A percentile compares a stretch with the other conserved stretches of the same genome.
phyloP scores from a whole-genome alignment of 164 flowering plant genomes.

The Taxillus chinensis region DNA sequence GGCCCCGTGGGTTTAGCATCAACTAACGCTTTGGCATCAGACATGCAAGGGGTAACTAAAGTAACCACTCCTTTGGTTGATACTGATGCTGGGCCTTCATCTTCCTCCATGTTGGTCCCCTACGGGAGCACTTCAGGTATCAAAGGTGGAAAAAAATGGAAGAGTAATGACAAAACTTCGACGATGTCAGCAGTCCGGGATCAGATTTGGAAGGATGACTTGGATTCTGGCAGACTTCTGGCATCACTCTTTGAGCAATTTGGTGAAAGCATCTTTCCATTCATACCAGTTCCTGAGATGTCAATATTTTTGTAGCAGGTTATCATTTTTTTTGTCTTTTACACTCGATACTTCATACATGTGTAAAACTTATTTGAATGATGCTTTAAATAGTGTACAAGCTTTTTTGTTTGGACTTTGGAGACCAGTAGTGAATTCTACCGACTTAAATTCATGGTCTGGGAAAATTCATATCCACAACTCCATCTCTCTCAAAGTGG shows the following conservation, averaged over 20 bases:
- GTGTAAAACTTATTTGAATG: too few relatives aligned
- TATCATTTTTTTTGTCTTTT: too few relatives aligned
- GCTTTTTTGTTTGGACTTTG: too few relatives aligned
- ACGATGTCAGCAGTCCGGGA: not conserved
- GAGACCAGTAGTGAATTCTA: too few relatives aligned
- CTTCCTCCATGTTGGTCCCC: not conserved
- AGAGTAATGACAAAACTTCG: not conserved
- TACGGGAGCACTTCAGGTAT: not conserved
- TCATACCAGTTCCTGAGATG: constrained; percentile 41
- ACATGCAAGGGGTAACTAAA: not conserved
- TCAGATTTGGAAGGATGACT: not conserved
- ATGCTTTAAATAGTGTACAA: too few relatives aligned
- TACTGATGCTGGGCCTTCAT: not conserved
- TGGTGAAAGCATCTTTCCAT: constrained; percentile 34
- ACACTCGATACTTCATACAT: too few relatives aligned
- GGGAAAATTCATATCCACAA: too few relatives aligned
- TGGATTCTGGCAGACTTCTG: not conserved
- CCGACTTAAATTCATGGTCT: too few relatives aligned
- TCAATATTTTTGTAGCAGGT: constrained; percentile 24
- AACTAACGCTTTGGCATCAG: not conserved
- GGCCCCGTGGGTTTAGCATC: not conserved
- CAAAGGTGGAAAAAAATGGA: not conserved
- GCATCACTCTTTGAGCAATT: constrained; percentile 19
- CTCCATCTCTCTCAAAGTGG: too few relatives aligned
- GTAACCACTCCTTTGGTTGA: not conserved